A percentile compares a stretch with the other conserved stretches of the same genome.
phyloP scores from a whole-genome alignment of 2,329 filamentous ascomycete species.

The Fusarium decemcellulare region DNA sequence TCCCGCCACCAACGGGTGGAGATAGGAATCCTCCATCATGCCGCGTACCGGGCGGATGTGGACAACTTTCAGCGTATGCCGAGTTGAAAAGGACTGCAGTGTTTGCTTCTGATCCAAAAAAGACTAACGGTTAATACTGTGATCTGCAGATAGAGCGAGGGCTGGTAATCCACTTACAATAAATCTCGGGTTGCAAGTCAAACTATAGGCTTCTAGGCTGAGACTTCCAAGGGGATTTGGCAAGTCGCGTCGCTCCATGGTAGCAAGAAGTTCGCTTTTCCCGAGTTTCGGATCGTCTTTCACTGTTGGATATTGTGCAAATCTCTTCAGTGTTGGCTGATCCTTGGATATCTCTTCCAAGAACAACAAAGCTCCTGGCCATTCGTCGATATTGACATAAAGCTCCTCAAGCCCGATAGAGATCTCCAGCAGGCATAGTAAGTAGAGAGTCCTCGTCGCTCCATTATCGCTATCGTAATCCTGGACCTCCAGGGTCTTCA shows the following conservation, averaged over 20 bases:
- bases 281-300: not conserved
- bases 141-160: not conserved
- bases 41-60: not conserved
- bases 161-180: not conserved
- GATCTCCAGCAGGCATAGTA: no score
- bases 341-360: not conserved
- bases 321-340: not conserved
- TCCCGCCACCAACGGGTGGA: no score
- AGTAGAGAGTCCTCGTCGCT: no score
- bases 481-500: not conserved
- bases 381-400: no score
- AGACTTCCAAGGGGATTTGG: not conserved
- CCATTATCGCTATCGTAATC: no score
- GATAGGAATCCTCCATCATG: not conserved
- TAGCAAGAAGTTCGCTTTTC: not conserved
- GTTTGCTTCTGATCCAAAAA: accelerated
- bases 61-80: not conserved
- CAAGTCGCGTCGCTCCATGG: accelerated
- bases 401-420: no score
- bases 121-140: not conserved
- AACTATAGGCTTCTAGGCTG: not conserved
- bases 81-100: not conserved
- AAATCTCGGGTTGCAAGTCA: not conserved
- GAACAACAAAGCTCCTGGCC: not conserved
- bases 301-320: not conserved